A percentile compares a stretch with the other conserved stretches of the same genome.
phyloP scores from a whole-genome alignment of 805 yeast genomes.

The Vanderwaltozyma polyspora region DNA sequence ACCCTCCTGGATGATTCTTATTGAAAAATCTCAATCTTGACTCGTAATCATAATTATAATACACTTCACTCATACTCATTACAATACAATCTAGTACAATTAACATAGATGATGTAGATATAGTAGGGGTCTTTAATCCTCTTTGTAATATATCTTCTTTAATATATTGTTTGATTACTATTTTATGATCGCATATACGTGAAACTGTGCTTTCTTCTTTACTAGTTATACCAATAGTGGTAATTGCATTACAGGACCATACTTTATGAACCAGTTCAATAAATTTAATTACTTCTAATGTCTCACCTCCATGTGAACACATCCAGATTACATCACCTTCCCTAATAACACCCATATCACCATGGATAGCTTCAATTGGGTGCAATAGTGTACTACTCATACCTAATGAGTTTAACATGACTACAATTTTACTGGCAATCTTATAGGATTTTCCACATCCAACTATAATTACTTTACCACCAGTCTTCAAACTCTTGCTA shows the following conservation, averaged over 20 bases:
- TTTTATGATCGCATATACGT: conserved; percentile 27
- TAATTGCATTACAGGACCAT: background rate
- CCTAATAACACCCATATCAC: conserved; percentile 69
- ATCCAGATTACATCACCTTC: conserved; percentile 46
- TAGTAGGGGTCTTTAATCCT: conserved; percentile 82
- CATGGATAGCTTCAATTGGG: conserved; percentile 84
- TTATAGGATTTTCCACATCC: conserved; percentile 83
- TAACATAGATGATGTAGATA: conserved; percentile 67
- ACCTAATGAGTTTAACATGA: conserved; percentile 73
- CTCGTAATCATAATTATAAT: conserved; percentile 42
- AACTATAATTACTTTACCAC: conserved; percentile 60
- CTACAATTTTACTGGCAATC: conserved; percentile 66
- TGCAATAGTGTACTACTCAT: conserved; percentile 58
- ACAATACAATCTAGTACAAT: conserved; percentile 71
- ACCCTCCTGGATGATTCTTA: conserved; percentile 82
- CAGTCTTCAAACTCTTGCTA: conserved; percentile 21
- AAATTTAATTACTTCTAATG: conserved; percentile 54
- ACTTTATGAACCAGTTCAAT: conserved; percentile 8
- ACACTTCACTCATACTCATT: conserved; percentile 57
- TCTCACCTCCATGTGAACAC: conserved; percentile 69
- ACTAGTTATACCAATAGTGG: conserved; percentile 1
- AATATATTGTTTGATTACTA: conserved; percentile 30
- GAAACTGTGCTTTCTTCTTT: conserved; percentile 9
- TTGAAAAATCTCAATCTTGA: conserved; percentile 49
- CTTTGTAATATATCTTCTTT: conserved; percentile 49